These are phyloP conservation scores for Ustilago cynodontis DNA, from an alignment of 1,284 basidiomycete genomes.

Conservation along the genomic window DNA sequence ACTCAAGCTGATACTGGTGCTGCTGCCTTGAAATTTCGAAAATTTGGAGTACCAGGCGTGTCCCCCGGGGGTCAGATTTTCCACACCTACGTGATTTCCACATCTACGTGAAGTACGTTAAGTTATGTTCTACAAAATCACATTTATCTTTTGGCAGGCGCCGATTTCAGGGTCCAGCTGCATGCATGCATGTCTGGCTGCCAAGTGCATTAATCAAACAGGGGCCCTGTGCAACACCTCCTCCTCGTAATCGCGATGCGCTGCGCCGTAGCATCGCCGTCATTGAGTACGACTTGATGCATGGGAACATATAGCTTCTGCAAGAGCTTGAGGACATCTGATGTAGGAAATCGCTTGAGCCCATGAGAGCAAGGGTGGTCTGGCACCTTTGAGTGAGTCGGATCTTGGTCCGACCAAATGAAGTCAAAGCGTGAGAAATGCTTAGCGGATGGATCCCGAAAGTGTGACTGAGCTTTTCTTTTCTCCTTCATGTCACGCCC, in stretches of 20 bases:
- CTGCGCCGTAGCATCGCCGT: too few species aligned
- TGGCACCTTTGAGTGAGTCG: neutral
- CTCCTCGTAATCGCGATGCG: neutral
- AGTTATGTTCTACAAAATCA: conserved; percentile 9
- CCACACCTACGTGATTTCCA: too few species aligned
- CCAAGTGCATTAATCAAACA: neutral
- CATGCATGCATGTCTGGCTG: neutral
- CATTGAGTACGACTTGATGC: too few species aligned
- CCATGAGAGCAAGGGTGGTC: neutral
- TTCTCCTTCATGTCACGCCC: too few species aligned
- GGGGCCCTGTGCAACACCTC: neutral
- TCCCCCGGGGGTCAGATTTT: too few species aligned
- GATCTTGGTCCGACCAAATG: neutral
- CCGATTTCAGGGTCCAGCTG: conserved; percentile 18
- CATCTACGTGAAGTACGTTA: too few species aligned
- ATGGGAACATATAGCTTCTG: too few species aligned
- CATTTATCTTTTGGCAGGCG: neutral
- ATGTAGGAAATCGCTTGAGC: too few species aligned
- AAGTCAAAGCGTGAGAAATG: neutral
- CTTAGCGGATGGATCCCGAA: neutral
- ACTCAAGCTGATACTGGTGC: too few species aligned
- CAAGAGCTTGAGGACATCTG: too few species aligned
- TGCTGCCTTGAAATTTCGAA: too few species aligned
- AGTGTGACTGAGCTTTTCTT: neutral
- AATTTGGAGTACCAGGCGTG: too few species aligned